These are phyloP conservation scores for Selaginella moellendorffii DNA, from an alignment of 75 land plant species.

Conservation along the genomic window DNA sequence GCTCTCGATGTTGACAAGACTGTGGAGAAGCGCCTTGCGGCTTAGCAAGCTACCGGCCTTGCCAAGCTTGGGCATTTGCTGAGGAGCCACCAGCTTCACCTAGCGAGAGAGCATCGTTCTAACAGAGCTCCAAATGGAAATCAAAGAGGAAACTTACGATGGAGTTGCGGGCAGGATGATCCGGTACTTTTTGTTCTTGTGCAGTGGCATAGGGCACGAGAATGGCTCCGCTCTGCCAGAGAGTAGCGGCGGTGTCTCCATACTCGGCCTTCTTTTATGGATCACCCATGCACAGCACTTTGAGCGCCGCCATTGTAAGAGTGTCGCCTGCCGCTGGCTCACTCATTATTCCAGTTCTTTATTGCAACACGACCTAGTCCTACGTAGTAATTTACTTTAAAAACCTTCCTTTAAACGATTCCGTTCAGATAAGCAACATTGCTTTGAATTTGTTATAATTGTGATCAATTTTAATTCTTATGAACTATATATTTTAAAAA, in stretches of 20 bases:
- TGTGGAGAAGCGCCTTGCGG: conserved; percentile 72
- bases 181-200: conserved; percentile 30
- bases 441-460: too few relatives aligned
- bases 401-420: too few relatives aligned
- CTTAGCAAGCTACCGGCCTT: conserved; percentile 76
- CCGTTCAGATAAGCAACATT: too few relatives aligned
- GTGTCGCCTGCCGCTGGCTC: conserved; percentile 19
- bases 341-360: too few relatives aligned
- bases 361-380: too few relatives aligned
- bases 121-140: background rate
- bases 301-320: conserved; percentile 51
- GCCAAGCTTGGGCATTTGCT: conserved; percentile 75
- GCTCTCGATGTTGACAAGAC: conserved; percentile 87
- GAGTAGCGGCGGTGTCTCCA: conserved; percentile 42
- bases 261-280: conserved; percentile 56
- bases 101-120: conserved; percentile 9
- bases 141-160: conserved; percentile 21
- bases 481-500: too few relatives aligned
- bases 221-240: conserved; percentile 48
- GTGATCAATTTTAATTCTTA: too few relatives aligned
- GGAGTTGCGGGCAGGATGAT: conserved; percentile 48
- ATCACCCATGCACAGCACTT: conserved; percentile 41
- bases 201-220: conserved; percentile 20
- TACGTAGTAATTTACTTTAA: too few relatives aligned
- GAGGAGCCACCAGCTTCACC: conserved; percentile 61